Conservation (phyloP, 768 basidiomycete species). For the Tephrocybe sp. region DNA sequence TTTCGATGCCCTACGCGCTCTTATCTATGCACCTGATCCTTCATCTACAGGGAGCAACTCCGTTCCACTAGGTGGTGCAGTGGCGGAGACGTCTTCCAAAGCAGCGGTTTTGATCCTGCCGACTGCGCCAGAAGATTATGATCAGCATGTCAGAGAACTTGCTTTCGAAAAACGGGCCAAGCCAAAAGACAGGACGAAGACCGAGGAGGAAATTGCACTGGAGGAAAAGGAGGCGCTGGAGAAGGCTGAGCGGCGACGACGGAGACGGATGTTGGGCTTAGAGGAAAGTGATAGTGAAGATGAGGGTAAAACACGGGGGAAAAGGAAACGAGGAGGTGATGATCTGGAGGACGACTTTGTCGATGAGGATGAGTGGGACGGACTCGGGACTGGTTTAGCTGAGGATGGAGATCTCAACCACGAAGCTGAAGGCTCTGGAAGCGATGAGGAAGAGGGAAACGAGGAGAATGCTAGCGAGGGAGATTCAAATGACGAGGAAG, state of each 20-base stretch:
- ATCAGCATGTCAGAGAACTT: slow-evolving; percentile 88
- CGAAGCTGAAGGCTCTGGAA: slow-evolving; percentile 34
- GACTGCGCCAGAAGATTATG: slow-evolving; percentile 67
- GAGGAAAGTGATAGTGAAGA: slow-evolving; percentile 68
- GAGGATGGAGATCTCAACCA: slow-evolving; percentile 34
- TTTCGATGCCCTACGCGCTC: slow-evolving; percentile 73
- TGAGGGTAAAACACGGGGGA: slow-evolving; percentile 41
- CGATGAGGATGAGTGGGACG: slow-evolving; percentile 39
- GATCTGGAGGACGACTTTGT: slow-evolving; percentile 90
- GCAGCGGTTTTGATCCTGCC: slow-evolving; percentile 20
- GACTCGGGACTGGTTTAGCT: slow-evolving; percentile 40
- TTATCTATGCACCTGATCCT: slow-evolving; percentile 64
- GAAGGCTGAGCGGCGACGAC: slow-evolving; percentile 77
- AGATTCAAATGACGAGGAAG: slow-evolving; percentile 35
- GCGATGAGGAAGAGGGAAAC: slow-evolving; percentile 42
- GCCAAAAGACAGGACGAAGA: slow-evolving; percentile 94
- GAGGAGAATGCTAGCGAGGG: slow-evolving; percentile 30
- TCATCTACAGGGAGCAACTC: slow-evolving; percentile 40
- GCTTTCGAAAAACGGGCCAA: slow-evolving; percentile 93
- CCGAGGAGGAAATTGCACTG: slow-evolving; percentile 89
- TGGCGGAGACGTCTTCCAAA: slow-evolving; percentile 15
- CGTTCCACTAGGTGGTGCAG: slow-evolving; percentile 28
- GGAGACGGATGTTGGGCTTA: slow-evolving; percentile 84
- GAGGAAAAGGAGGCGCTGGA: slow-evolving; percentile 88
- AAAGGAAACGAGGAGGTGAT: slow-evolving; percentile 71